Percentiles rank a stretch among this genome's conserved stretches.
phyloP scores from a whole-genome alignment of 805 yeast species.

The Schwanniomyces polymorphus region DNA sequence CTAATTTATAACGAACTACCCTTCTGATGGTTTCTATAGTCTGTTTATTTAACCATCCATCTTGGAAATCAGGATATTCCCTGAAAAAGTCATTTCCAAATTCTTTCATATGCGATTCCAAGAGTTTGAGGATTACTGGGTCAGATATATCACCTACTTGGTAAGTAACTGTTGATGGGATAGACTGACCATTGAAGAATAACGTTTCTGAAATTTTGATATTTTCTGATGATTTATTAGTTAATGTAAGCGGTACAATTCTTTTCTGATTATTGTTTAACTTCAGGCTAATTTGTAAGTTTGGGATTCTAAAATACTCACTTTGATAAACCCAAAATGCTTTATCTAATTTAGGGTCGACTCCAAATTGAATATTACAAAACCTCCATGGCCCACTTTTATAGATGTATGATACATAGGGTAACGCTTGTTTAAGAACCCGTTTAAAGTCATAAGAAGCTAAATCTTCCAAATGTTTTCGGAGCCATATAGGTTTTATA shows the following conservation, averaged over 20 bases:
- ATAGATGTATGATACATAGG: constrained; percentile 78
- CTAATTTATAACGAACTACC: constrained; percentile 70
- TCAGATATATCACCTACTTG: constrained; percentile 81
- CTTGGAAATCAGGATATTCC: constrained; percentile 46
- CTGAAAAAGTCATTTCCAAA: constrained; percentile 32
- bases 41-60: constrained; percentile 78
- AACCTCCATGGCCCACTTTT: constrained; percentile 96
- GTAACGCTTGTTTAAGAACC: constrained; percentile 71
- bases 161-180: constrained; percentile 70
- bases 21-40: constrained; percentile 65
- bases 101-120: constrained; percentile 34
- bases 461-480: constrained; percentile 65
- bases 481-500: constrained; percentile 80
- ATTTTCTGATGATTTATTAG: constrained; percentile 10
- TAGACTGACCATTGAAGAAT: constrained; percentile 66
- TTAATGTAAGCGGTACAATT: constrained; percentile 26
- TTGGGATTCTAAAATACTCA: constrained; percentile 70
- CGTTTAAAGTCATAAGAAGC: constrained; percentile 46
- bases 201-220: constrained; percentile 36
- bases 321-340: constrained; percentile 71
- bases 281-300: constrained; percentile 16
- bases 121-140: constrained; percentile 50
- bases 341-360: constrained; percentile 65
- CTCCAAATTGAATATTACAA: constrained; percentile 74
- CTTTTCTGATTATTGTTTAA: constrained; percentile 8